Evolutionary conservation across 768 basidiomycete species (phyloP).

Genomic region (Steccherinum ochraceum): DNA sequence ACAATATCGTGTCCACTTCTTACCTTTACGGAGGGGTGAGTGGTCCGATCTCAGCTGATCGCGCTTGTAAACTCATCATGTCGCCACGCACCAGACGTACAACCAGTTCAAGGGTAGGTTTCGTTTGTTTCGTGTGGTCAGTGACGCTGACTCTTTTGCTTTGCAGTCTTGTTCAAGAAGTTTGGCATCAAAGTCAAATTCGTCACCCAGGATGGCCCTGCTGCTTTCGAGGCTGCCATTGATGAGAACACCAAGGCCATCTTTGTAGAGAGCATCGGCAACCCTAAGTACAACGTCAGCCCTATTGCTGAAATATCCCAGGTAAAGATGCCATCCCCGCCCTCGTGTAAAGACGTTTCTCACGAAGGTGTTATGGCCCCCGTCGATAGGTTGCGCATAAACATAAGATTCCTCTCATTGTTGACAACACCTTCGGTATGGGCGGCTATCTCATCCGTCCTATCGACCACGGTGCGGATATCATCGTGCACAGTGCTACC

Average conservation of each 20-base stretch:
- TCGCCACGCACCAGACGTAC: slow-evolving; percentile 56
- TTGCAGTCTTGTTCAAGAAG: slow-evolving; percentile 61
- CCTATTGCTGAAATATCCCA: slow-evolving; percentile 51
- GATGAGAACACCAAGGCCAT: slow-evolving; percentile 75
- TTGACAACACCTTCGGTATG: slow-evolving; percentile 77
- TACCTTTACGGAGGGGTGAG: slow-evolving; percentile 65
- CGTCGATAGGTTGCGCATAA: slow-evolving; percentile 71
- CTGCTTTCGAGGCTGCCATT: slow-evolving; percentile 58
- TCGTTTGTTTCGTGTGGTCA: too few relatives aligned
- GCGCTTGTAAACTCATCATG: slow-evolving; percentile 7
- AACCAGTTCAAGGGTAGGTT: slow-evolving; percentile 62
- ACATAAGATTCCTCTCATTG: slow-evolving; percentile 68
- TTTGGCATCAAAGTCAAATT: slow-evolving; percentile 63
- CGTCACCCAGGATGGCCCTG: slow-evolving; percentile 48
- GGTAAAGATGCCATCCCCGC: slow-evolving; percentile 25
- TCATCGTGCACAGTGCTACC: slow-evolving; percentile 73
- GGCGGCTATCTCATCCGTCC: slow-evolving; percentile 67
- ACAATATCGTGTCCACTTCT: slow-evolving; percentile 71
- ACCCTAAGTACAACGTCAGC: slow-evolving; percentile 33
- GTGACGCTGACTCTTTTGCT: too few relatives aligned
- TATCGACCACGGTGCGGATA: slow-evolving; percentile 71
- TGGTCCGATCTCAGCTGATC: slow-evolving; percentile 34
- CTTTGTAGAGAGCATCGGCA: slow-evolving; percentile 74
- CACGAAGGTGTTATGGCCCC: not conserved
- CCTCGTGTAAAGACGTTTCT: too few relatives aligned